Percentiles rank a stretch among this genome's conserved stretches.
Conservation (phyloP, 2,329 filamentous ascomycete species). For the Alternaria triticina region DNA sequence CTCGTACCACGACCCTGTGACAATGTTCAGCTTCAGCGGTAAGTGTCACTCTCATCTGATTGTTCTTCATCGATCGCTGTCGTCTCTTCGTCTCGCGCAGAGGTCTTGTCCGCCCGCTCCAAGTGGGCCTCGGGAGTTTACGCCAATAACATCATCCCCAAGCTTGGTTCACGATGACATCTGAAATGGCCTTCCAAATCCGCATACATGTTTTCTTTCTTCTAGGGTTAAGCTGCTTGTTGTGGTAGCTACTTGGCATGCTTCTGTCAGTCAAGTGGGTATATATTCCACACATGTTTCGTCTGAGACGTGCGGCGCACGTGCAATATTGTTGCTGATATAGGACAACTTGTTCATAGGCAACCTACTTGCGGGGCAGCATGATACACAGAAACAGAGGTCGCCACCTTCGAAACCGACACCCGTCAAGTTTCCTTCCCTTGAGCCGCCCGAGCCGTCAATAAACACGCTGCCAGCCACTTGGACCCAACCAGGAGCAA, state of each 20-base stretch:
- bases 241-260: constrained; percentile 15
- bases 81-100: background rate
- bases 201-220: background rate
- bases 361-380: constrained; percentile 47
- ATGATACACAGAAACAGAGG: constrained; percentile 50
- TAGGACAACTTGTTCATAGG: constrained; percentile 31
- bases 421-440: constrained; percentile 60
- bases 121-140: background rate
- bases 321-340: constrained; percentile 38
- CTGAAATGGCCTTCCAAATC: background rate
- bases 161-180: background rate
- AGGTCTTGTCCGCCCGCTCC: background rate
- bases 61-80: background rate
- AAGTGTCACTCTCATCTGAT: constrained; percentile 23
- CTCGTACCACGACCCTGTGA: constrained; percentile 7
- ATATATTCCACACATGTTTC: constrained; percentile 37
- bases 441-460: constrained; percentile 47
- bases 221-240: background rate
- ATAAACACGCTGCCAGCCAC: constrained; percentile 29
- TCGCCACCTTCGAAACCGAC: constrained; percentile 57
- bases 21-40: constrained; percentile 49
- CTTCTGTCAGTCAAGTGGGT: constrained; percentile 23
- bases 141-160: constrained; percentile 1
- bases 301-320: constrained; percentile 30
- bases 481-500: constrained; percentile 47